phyloP scores from a whole-genome alignment of 2,329 filamentous ascomycete species.

The Falciphora oryzae region DNA sequence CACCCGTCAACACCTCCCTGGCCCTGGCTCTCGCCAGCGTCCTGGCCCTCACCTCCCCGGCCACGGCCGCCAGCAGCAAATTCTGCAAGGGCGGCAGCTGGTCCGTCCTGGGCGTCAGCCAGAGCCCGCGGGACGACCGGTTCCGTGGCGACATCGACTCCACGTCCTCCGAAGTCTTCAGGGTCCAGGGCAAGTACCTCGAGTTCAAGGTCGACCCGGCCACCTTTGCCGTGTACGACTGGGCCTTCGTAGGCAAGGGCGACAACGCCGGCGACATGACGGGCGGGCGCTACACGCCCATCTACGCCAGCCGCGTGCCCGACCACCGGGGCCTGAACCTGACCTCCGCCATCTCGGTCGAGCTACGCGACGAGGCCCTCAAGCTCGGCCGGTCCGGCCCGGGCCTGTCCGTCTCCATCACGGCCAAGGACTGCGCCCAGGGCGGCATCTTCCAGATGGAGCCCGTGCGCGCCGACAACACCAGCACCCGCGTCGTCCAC shows the following conservation, averaged over 20 bases:
- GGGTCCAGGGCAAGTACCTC: slow-evolving; percentile 1
- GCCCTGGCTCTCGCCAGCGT: not conserved
- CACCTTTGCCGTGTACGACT: slow-evolving; percentile 1
- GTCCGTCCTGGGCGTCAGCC: not conserved
- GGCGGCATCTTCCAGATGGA: slow-evolving; percentile 7
- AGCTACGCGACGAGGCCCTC: not conserved
- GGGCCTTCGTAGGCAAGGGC: not conserved
- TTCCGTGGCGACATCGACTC: not conserved
- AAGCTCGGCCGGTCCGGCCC: slow-evolving; percentile 1
- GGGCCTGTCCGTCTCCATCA: not conserved
- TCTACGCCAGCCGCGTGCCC: not conserved
- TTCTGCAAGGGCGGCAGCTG: slow-evolving; percentile 3
- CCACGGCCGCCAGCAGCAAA: slow-evolving; percentile 1
- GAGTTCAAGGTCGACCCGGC: slow-evolving; percentile 5
- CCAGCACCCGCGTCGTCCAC: not conserved
- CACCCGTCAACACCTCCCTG: not conserved
- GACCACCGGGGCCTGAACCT: slow-evolving; percentile 5
- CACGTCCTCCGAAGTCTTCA: not conserved
- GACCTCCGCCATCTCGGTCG: slow-evolving; percentile 1
- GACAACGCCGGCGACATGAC: slow-evolving; percentile 7
- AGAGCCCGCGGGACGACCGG: not conserved
- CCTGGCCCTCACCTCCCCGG: not conserved
- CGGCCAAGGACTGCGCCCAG: slow-evolving; percentile 7
- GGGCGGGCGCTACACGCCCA: not conserved
- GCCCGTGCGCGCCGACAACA: slow-evolving; percentile 5